phyloP scores from a whole-genome alignment of 352 stramenopile genomes.

The Phytophthora palmivora region DNA sequence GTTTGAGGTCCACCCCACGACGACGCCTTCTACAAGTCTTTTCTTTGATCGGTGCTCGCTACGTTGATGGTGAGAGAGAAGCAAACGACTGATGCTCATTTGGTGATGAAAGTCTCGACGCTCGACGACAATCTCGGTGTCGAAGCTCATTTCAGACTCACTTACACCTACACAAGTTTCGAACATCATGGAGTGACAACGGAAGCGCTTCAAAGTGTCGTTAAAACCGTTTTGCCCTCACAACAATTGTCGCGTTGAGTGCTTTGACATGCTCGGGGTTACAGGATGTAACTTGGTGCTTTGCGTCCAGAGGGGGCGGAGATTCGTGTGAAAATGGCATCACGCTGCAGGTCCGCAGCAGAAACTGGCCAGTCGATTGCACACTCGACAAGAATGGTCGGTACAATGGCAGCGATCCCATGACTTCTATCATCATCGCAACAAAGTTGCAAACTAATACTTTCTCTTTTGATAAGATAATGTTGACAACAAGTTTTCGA shows the following conservation, averaged over 20 bases:
- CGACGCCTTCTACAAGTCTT: slow-evolving; percentile 18
- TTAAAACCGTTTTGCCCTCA: slow-evolving; percentile 5
- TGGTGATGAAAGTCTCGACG: background rate
- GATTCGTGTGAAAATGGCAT: slow-evolving; percentile 16
- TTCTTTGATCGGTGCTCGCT: slow-evolving; percentile 33
- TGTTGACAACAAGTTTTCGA: too few species aligned
- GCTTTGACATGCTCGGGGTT: slow-evolving; percentile 30
- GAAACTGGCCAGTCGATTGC: slow-evolving; percentile 26
- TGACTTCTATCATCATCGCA: too few species aligned
- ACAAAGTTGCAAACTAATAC: too few species aligned
- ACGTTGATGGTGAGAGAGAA: slow-evolving; percentile 28
- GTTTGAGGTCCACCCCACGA: slow-evolving; percentile 37
- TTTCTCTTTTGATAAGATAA: too few species aligned
- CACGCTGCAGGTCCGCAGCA: slow-evolving; percentile 12
- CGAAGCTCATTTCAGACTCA: slow-evolving; percentile 6
- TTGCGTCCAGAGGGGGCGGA: slow-evolving; percentile 28
- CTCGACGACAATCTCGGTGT: slow-evolving; percentile 13
- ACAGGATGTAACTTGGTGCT: slow-evolving; percentile 28
- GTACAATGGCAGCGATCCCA: too few species aligned
- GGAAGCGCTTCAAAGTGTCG: background rate
- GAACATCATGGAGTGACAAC: background rate
- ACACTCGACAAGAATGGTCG: slow-evolving; percentile 13
- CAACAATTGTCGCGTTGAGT: background rate
- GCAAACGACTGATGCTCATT: slow-evolving; percentile 23
- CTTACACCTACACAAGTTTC: background rate